Evolutionary conservation across 768 basidiomycete species (phyloP), one percentile per base, ranked within the genome.

Genomic region (Calocera viscosa): DNA sequence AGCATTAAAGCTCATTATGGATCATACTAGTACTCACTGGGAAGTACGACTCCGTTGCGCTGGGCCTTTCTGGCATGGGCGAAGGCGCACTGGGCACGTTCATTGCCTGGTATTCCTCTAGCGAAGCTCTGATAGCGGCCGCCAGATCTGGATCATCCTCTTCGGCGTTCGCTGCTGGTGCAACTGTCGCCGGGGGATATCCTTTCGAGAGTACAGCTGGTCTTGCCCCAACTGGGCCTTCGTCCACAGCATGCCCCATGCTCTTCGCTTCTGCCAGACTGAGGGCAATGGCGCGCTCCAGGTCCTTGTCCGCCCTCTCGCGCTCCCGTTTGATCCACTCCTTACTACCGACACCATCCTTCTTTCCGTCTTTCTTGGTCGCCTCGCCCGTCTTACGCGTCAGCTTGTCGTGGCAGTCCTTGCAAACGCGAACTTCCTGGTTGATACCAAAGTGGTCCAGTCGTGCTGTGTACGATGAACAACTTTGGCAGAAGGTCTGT

Each of bases 401-500:
- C 64, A 92, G 76, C 76, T 94, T 95, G n/a, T 80, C 80, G 74
- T 87, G 82, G 73, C 96, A 99, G 1, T 84, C 81, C 69, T 99
- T 95, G 67, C 96, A 98, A 0, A 98, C 95, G 40, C 96, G 82
- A 5, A 99, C 96, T 39, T 89, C 87, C 72, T 96, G 88, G 0
- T 85, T 81, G 70, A 99, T 94, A 12, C 96, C 96, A 72, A 91
- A 95, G 74, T 94, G 90, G 2, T 96, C 95, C 26, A 98, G 81
- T 0, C 91, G 80, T 76, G 91, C 84, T 1, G 82, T 78, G 76
- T 92, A 90, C 35, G 89, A 87, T 0, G 92, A 94, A 75, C 96
- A 99, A 43, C 85, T 82, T 66, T 94, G 92, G 77, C 97, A 95
- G 73, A 96, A 98, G 16, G 98, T 93, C 74, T 89, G 87, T 8